These are phyloP conservation scores for Yamadazyma atlantica DNA, from an alignment of 1,139 yeast genomes.

Conservation along the genomic window DNA sequence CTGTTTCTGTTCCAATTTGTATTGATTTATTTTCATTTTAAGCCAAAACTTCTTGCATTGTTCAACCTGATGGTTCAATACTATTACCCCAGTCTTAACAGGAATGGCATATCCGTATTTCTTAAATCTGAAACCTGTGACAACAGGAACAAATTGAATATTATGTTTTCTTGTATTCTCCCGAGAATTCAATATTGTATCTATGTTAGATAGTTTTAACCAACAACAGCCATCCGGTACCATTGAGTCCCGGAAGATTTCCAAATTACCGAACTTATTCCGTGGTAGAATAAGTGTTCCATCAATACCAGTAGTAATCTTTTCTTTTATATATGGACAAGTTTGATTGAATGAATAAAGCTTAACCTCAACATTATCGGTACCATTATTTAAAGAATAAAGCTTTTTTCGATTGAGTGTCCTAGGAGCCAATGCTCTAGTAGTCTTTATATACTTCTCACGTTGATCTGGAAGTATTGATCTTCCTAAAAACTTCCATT, in stretches of 20 bases:
- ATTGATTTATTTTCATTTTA: conserved; percentile 19
- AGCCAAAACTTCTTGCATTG: conserved; percentile 31
- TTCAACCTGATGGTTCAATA: conserved; percentile 19
- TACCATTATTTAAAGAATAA: conserved; percentile 20
- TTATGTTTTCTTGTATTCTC: conserved; percentile 10
- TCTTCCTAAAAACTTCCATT: conserved; percentile 41
- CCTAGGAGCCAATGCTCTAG: conserved; percentile 23
- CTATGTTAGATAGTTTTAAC: conserved; percentile 28
- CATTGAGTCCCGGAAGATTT: conserved; percentile 32
- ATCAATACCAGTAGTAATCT: conserved; percentile 9
- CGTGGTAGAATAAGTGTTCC: conserved; percentile 22
- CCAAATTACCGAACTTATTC: conserved; percentile 37
- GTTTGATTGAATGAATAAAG: conserved; percentile 33
- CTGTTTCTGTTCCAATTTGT: conserved; percentile 7
- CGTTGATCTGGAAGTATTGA: conserved; percentile 25
- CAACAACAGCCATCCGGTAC: conserved; percentile 33
- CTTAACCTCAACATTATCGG: conserved; percentile 22
- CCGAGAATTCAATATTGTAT: conserved; percentile 17
- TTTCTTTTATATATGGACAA: conserved; percentile 23
- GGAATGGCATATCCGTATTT: conserved; percentile 32
- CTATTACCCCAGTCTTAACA: conserved; percentile 29
- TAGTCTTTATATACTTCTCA: conserved; percentile 21
- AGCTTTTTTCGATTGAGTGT: conserved; percentile 24
- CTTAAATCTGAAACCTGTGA: conserved; percentile 32
- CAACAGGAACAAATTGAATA: conserved; percentile 33